Evolutionary conservation across 78 protist genomes (phyloP).

Genomic region (Salpingoeca rosetta): DNA sequence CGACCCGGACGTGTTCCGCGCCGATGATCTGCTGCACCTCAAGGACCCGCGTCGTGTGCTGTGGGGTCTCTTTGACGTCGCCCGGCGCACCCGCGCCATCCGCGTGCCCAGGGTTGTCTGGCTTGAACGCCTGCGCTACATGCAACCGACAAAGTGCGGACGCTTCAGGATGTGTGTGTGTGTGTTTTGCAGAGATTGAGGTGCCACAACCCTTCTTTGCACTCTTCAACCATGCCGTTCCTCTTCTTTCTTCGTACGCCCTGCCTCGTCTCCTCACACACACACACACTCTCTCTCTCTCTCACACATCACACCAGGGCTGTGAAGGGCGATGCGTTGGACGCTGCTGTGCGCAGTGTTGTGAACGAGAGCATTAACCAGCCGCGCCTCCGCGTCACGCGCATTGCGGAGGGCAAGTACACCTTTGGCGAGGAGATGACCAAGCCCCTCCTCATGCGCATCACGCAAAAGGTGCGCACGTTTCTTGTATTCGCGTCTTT

Average conservation of each 20-base stretch:
- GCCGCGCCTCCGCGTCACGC: not conserved
- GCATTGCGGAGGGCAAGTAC: not conserved
- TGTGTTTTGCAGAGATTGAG: no score
- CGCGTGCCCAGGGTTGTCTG: not conserved
- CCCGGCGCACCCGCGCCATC: not conserved
- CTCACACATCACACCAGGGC: no score
- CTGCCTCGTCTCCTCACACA: no score
- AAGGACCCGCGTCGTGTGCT: not conserved
- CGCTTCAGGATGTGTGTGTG: no score
- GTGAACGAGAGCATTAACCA: not conserved
- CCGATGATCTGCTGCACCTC: not conserved
- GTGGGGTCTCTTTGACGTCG: not conserved
- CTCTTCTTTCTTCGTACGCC: no score
- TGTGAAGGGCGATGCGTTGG: not conserved
- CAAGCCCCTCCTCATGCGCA: not conserved
- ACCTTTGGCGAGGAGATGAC: not conserved
- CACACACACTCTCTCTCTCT: no score
- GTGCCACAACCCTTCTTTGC: no score
- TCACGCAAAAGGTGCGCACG: not conserved
- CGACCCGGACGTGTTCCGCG: not conserved
- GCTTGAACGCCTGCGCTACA: not conserved
- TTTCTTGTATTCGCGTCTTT: no score
- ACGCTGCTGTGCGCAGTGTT: not conserved
- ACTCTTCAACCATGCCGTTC: no score
- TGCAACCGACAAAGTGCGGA: no score